Evolutionary conservation across 345 rosid species (phyloP), one percentile per base, ranked within the genome.

Genomic region (Eutrema heterophyllum): DNA sequence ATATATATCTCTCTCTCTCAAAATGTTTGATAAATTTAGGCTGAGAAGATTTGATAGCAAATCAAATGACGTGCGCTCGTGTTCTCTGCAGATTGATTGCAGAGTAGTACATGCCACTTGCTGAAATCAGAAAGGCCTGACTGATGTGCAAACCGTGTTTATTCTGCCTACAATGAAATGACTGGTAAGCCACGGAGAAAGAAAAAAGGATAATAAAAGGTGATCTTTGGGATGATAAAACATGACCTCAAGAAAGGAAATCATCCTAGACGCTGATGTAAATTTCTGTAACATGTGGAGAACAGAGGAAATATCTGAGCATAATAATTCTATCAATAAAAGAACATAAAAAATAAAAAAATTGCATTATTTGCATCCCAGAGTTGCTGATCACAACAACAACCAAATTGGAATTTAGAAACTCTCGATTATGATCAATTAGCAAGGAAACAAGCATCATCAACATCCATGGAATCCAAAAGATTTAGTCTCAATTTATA

Each of bases 361-460:
- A 11, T n/a, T n/a, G n/a, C 3, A 40, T 60, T 12, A 13, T 40
- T 24, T 40, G 65, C 35, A 60, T 60, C 35, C 12, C 53, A 16
- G 39, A 30, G 52, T 63, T 63, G 51, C 9, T 43, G 39, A 45
- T 64, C 41, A 21, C 24, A 21, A 36, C 27, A n/a, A 30, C 2
- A 38, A 21, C 11, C 5, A 69, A 68, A 68, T 9, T n/a, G 27
- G 24, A 38, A 12, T 10, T 27, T 3, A 8, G 29, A 53, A 26
- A 54, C 10, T 68, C 18, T 54, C 9, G 52, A 43, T 53, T 55
- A 18, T 50, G 61, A 18, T 52, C 16, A 70, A 67, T 26, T 40
- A 38, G 27, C 70, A 62, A 61, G 69, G 11, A 72, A 36, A n/a
- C 70, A 62, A 64, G 71, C 14, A 72, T 64, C 38, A 72, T 54